Evolutionary conservation across 352 stramenopile species (phyloP), one percentile per base, ranked within the genome.

Genomic region (Phytophthora boehmeriae): DNA sequence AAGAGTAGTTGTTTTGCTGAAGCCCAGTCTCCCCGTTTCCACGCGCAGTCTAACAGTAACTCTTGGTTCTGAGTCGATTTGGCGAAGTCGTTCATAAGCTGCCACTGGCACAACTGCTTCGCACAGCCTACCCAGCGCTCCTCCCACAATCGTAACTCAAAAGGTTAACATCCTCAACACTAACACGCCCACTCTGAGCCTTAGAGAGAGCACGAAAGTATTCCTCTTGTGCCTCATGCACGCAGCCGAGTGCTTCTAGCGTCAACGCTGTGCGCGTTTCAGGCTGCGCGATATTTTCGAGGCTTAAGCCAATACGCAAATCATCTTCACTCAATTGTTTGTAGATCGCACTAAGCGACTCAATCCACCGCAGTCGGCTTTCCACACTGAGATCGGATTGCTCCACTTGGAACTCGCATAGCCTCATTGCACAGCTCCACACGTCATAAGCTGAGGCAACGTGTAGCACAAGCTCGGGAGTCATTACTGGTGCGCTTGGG

Each of bases 81-180:
- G 10, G 89, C 90, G 68, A 97, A 98, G 48, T 97, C 88, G 61
- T 95, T 89, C 83, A 98, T 92, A 8, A 97, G 76, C 55, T 93
- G 83, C 93, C 93, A 98, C 63, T 98, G 89, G 19, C 88, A 96
- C 30, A 98, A 65, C 51, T 98, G 87, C 71, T 96, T 92, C 1
- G 89, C 89, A 60, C 88, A 97, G 2, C 86, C 92, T 30, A 98
- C 88, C 93, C 93, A 98, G 23, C 89, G 80, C 39, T 96, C 83
- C 62, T 97, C 85, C 88, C 90, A 96, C 22, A 95, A 60, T 11
- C 88, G 74, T 5, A 96, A 52, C 71, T 97, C 90, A 49, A 96
- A 17, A 92, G 42, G 60, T 87, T 97, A 8, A 93, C 80, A 45
- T 94, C 83, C 30, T 94, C 84, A 41, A 93, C 81, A 54, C 75